Conservation (phyloP, 176 grass and related monocot species). For the Carex scoparia region DNA sequence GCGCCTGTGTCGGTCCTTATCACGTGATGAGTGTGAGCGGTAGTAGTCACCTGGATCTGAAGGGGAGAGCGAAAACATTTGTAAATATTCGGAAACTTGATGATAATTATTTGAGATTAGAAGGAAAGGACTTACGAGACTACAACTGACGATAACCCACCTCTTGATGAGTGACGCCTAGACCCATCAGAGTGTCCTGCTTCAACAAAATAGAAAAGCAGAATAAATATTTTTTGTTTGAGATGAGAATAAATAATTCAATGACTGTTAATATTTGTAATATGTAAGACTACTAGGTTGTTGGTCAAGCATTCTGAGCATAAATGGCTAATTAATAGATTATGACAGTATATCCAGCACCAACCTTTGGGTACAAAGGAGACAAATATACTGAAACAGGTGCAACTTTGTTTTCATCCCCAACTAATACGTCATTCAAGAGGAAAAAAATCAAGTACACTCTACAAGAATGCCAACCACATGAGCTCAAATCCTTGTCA, state of each 20-base stretch:
- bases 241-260: not conserved
- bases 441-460: not conserved
- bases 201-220: not conserved
- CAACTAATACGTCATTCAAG: not conserved
- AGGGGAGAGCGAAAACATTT: conserved; percentile 4
- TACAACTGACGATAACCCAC: conserved; percentile 31
- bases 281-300: not conserved
- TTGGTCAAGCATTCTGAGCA: not conserved
- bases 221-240: not conserved
- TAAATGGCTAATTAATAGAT: not conserved
- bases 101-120: not conserved
- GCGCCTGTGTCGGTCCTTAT: conserved; percentile 60
- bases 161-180: conserved; percentile 57
- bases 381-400: not conserved
- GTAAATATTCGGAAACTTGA: conserved; percentile 17
- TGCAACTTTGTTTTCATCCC: not conserved
- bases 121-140: not conserved
- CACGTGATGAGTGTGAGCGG: conserved; percentile 41
- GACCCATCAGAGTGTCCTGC: conserved; percentile 67
- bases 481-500: not conserved
- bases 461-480: not conserved
- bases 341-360: not conserved
- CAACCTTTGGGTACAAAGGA: not conserved
- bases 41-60: conserved; percentile 53
- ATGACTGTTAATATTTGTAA: not conserved